phyloP scores from a whole-genome alignment of 768 basidiomycete species.

The Termitomyces sp. region DNA sequence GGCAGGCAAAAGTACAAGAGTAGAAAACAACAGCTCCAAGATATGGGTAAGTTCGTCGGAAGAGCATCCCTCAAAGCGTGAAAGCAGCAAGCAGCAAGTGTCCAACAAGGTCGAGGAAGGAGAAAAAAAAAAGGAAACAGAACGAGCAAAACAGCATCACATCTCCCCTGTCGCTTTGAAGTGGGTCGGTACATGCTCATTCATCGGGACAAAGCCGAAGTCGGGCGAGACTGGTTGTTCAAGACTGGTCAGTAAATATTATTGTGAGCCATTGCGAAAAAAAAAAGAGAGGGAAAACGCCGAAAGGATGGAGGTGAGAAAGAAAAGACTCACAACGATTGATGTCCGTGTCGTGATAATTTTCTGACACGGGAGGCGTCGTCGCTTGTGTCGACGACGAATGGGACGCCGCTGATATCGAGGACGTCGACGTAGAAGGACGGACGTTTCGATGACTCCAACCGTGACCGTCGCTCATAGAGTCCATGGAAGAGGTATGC shows the following conservation, averaged over 20 bases:
- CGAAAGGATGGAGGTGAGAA: background rate
- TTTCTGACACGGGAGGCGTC: conserved; percentile 73
- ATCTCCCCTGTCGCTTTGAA: conserved; percentile 59
- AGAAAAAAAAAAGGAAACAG: conserved; percentile 14
- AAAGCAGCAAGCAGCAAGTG: conserved; percentile 16
- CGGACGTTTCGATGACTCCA: conserved; percentile 57
- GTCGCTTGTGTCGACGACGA: conserved; percentile 80
- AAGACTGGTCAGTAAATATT: conserved; percentile 48
- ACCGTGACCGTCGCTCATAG: conserved; percentile 44
- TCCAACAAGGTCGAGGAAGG: conserved; percentile 19
- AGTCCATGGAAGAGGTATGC: conserved; percentile 40
- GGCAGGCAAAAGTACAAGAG: conserved; percentile 4
- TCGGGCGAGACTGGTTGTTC: conserved; percentile 70
- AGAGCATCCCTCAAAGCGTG: conserved; percentile 14
- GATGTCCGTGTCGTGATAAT: conserved; percentile 72
- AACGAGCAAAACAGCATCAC: conserved; percentile 28
- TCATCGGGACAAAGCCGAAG: conserved; percentile 83
- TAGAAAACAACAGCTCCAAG: conserved; percentile 11
- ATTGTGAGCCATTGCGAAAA: conserved; percentile 30
- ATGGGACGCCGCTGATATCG: conserved; percentile 73
- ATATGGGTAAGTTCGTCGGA: background rate
- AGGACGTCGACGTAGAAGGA: conserved; percentile 77
- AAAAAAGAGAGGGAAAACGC: conserved; percentile 4
- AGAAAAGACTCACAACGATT: conserved; percentile 70
- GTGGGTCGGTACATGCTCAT: conserved; percentile 66